A percentile compares a stretch with the other conserved stretches of the same genome.
Conservation (phyloP, 352 stramenopile genomes). For the Globisporangium mamillatum region DNA sequence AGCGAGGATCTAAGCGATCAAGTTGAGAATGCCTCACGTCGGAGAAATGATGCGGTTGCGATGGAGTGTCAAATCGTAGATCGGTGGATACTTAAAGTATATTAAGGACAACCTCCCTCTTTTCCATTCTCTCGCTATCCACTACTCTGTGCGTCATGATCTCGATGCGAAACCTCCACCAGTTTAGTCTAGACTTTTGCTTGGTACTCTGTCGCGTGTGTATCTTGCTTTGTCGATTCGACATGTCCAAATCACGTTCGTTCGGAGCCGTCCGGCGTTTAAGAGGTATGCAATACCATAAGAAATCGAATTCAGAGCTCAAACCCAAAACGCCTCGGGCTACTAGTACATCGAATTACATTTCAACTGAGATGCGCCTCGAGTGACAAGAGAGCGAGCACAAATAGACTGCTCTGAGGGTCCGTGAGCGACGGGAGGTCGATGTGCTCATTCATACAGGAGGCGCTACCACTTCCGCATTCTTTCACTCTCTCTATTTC, state of each 20-base stretch:
- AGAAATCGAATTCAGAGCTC: too few relatives aligned
- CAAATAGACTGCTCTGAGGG: too few relatives aligned
- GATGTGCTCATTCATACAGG: too few relatives aligned
- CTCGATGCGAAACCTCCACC: background rate
- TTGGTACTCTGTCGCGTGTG: background rate
- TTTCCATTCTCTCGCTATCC: background rate
- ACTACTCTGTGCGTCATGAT: background rate
- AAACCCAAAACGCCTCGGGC: too few relatives aligned
- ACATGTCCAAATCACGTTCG: background rate
- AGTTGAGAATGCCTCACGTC: background rate
- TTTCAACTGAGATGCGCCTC: too few relatives aligned
- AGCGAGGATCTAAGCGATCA: background rate
- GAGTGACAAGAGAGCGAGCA: too few relatives aligned
- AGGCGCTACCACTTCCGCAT: too few relatives aligned
- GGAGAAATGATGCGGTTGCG: background rate
- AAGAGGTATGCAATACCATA: too few relatives aligned
- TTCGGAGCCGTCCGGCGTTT: too few relatives aligned
- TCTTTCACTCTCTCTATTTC: too few relatives aligned
- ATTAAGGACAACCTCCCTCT: background rate
- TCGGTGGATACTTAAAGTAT: background rate
- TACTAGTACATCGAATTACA: too few relatives aligned
- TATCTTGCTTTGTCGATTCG: background rate
- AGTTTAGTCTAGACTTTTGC: background rate
- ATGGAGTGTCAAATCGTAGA: background rate
- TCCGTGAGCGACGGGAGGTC: too few relatives aligned